Evolutionary conservation across 371 early-diverging fungal genomes (phyloP), one percentile per base, ranked within the genome.

Genomic region (Sporodiniella umbellata): DNA sequence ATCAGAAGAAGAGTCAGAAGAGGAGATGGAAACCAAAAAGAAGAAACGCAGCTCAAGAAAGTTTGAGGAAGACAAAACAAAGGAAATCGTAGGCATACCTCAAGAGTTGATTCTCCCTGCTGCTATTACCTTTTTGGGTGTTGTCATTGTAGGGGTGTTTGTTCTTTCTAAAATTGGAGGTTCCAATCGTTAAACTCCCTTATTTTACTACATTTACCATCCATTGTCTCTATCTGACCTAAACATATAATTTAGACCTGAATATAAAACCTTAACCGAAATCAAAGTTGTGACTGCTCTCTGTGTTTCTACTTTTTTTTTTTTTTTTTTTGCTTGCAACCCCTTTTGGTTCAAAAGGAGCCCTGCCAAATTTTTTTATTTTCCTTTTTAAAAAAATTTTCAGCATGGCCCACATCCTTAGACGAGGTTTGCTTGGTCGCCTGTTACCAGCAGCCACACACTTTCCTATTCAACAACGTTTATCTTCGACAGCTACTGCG

Each of bases 141-240:
- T 79, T 24, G 80, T 72, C 17, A 82, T 84, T 53, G 51, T 81
- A 24, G 78, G 80, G 26, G 84, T 81, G 2, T 82, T 84, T 67
- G 71, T 77, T 25, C 58, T 78, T 12, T 67, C 76, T 33, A 47
- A 43, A 44, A 33, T 24, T n/a, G n/a, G n/a, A n/a, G n/a, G n/a
- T n/a, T n/a, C n/a, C n/a, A n/a, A n/a, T n/a, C n/a, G n/a, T n/a
- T n/a, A n/a, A n/a, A n/a, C n/a, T n/a, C n/a, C n/a, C n/a, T n/a
- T n/a, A n/a, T n/a, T n/a, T n/a, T n/a, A n/a, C n/a, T n/a, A n/a
- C n/a, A n/a, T n/a, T n/a, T n/a, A n/a, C n/a, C n/a, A n/a, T n/a
- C n/a, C n/a, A n/a, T n/a, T n/a, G n/a, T n/a, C n/a, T n/a, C n/a
- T n/a, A n/a, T n/a, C n/a, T n/a, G n/a, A n/a, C n/a, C n/a, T n/a